Evolutionary conservation across 2,329 filamentous ascomycete genomes (phyloP).

Genomic region (Myriosclerotinia scirpicola): DNA sequence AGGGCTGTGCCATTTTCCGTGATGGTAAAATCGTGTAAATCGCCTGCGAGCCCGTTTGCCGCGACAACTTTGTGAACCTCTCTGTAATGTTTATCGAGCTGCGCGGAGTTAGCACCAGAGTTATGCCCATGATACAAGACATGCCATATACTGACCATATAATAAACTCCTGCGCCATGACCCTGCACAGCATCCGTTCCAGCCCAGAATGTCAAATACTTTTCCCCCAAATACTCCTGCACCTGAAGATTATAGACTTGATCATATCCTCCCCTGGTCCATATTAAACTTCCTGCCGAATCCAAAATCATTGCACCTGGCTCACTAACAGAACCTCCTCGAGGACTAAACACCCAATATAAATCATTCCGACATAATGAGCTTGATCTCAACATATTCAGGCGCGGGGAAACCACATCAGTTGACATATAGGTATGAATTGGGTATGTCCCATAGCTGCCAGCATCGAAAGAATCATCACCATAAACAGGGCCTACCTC

Average conservation of each 20-base stretch:
- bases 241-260: conserved; percentile 49
- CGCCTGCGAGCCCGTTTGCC: conserved; percentile 31
- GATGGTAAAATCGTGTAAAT: conserved; percentile 54
- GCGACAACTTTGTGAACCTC: conserved; percentile 43
- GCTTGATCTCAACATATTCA: conserved; percentile 39
- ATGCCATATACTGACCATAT: conserved; percentile 44
- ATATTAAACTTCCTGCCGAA: conserved; percentile 47
- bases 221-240: conserved; percentile 46
- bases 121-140: background rate
- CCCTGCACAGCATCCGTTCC: conserved; percentile 49
- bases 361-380: conserved; percentile 43
- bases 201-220: conserved; percentile 52
- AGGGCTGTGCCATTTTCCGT: conserved; percentile 53
- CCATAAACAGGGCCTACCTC: conserved; percentile 24
- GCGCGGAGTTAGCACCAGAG: conserved; percentile 10
- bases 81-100: conserved; percentile 38
- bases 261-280: conserved; percentile 43
- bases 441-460: conserved; percentile 42
- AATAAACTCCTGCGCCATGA: conserved; percentile 48
- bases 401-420: conserved; percentile 41
- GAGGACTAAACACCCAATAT: conserved; percentile 46
- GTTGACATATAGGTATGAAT: conserved; percentile 41
- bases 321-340: conserved; percentile 40
- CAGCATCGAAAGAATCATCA: conserved; percentile 41
- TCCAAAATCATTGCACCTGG: conserved; percentile 49